A percentile compares a stretch with the other conserved stretches of the same genome.
These are phyloP conservation scores for Neopestalotiopsis clavispora DNA, from an alignment of 2,329 filamentous ascomycete species.

Conservation along the genomic window DNA sequence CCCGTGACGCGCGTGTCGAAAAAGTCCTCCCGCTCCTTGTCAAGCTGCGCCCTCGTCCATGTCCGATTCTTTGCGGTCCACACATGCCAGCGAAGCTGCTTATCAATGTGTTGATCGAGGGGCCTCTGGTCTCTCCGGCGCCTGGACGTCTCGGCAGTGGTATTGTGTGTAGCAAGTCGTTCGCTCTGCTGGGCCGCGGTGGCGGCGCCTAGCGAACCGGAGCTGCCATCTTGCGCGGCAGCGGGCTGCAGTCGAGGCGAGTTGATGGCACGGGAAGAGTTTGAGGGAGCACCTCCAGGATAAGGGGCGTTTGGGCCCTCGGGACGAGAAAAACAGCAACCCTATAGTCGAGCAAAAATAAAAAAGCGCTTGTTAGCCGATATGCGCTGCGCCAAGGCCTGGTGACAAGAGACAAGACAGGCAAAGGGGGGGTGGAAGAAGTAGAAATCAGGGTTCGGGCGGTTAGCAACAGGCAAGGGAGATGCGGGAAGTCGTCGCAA, in stretches of 20 bases:
- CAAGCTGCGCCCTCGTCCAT: constrained; percentile 74
- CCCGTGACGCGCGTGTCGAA: constrained; percentile 90
- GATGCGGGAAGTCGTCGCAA: neutral
- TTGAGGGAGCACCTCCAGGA: constrained; percentile 51
- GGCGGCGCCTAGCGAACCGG: constrained; percentile 26
- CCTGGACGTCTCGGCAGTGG: constrained; percentile 25
- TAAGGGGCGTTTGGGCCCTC: constrained; percentile 60
- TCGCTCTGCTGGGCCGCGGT: constrained; percentile 16
- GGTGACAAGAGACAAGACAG: neutral
- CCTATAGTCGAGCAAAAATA: constrained; percentile 40
- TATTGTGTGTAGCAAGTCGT: constrained; percentile 21
- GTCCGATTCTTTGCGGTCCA: constrained; percentile 67
- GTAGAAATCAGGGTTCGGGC: neutral
- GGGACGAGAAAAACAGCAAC: constrained; percentile 62
- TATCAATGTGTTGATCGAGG: constrained; percentile 70
- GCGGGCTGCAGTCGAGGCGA: constrained; percentile 39
- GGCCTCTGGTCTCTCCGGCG: constrained; percentile 45
- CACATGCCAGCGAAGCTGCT: constrained; percentile 67
- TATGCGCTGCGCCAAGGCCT: neutral
- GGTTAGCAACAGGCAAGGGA: neutral
- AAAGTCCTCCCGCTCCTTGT: constrained; percentile 78
- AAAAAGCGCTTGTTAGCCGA: neutral
- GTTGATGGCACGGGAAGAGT: constrained; percentile 60
- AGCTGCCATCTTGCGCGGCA: constrained; percentile 33
- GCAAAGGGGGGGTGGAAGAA: neutral